Evolutionary conservation across 805 yeast genomes (phyloP).

Genomic region (Candida ortonii): DNA sequence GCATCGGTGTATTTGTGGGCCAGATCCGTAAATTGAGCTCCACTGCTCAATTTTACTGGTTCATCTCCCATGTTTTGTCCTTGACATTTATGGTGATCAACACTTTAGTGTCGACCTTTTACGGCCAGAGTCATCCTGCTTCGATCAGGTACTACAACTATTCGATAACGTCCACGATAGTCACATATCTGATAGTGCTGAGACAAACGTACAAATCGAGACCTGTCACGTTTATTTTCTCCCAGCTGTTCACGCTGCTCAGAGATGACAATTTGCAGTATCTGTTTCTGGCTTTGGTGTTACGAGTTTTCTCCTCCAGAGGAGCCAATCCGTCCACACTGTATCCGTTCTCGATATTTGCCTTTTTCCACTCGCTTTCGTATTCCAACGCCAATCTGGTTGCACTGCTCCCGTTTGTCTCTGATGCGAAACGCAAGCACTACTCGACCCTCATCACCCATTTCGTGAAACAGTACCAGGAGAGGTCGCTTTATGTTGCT

Average conservation of each 20-base stretch:
- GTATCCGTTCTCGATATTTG: constrained; percentile 60
- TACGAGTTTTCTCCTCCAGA: constrained; percentile 32
- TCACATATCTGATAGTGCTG: constrained; percentile 62
- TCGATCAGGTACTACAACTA: constrained; percentile 38
- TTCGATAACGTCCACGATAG: constrained; percentile 48
- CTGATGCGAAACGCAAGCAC: constrained; percentile 27
- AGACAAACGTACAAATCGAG: constrained; percentile 53
- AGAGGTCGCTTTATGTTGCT: constrained; percentile 41
- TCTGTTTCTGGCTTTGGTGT: constrained; percentile 42
- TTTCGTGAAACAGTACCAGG: constrained; percentile 40
- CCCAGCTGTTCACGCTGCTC: constrained; percentile 29
- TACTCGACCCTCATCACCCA: constrained; percentile 29
- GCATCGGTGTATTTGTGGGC: constrained; percentile 1
- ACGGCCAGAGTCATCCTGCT: constrained; percentile 27
- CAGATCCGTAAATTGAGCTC: constrained; percentile 20
- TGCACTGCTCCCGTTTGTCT: constrained; percentile 43
- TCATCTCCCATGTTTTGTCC: constrained; percentile 55
- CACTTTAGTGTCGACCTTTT: constrained; percentile 42
- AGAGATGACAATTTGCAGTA: constrained; percentile 66
- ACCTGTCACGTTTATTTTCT: constrained; percentile 28
- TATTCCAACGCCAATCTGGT: constrained; percentile 55
- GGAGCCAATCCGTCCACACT: constrained; percentile 38
- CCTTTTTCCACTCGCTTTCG: constrained; percentile 61
- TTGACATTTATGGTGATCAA: constrained; percentile 40
- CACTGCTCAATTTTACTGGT: constrained; percentile 71